These are phyloP conservation scores for Achlya hypogyna DNA, from an alignment of 352 stramenopile species.

Conservation along the genomic window DNA sequence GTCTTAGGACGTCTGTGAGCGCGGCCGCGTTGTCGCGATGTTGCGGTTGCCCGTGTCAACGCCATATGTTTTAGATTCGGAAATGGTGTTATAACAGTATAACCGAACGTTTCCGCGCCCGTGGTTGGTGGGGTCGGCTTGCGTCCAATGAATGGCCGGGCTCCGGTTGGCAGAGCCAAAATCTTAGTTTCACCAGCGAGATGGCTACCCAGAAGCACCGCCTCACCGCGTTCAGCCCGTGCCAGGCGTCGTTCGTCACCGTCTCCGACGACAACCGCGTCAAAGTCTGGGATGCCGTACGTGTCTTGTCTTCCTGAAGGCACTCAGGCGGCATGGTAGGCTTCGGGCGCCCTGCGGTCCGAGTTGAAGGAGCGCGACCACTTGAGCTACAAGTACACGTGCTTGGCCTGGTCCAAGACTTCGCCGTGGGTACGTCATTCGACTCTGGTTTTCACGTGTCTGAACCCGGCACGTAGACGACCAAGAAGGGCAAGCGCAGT, in stretches of 20 bases:
- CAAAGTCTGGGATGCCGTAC: conserved; percentile 73
- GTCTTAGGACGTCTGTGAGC: too few species aligned
- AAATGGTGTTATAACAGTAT: not conserved
- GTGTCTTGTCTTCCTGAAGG: conserved; percentile 13
- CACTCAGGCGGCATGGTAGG: conserved; percentile 19
- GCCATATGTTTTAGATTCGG: not conserved
- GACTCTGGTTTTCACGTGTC: not conserved
- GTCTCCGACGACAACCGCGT: conserved; percentile 76
- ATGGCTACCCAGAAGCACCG: not conserved
- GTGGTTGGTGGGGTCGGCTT: conserved; percentile 16
- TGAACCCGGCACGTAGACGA: not conserved
- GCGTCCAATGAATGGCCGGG: conserved; percentile 16
- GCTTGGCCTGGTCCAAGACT: conserved; percentile 50
- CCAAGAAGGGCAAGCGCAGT: conserved; percentile 24
- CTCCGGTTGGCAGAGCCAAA: conserved; percentile 14
- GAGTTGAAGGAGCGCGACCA: conserved; percentile 79
- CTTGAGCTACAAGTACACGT: conserved; percentile 76
- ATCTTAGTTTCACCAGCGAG: conserved; percentile 9
- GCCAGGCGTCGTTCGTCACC: conserved; percentile 66
- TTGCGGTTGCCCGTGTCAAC: too few species aligned
- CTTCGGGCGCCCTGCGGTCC: conserved; percentile 47
- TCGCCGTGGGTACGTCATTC: conserved; percentile 24
- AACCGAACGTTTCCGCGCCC: not conserved
- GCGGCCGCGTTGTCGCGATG: too few species aligned
- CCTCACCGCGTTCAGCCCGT: conserved; percentile 36